phyloP scores from a whole-genome alignment of 345 rosid genomes.

The Citrus australasica region DNA sequence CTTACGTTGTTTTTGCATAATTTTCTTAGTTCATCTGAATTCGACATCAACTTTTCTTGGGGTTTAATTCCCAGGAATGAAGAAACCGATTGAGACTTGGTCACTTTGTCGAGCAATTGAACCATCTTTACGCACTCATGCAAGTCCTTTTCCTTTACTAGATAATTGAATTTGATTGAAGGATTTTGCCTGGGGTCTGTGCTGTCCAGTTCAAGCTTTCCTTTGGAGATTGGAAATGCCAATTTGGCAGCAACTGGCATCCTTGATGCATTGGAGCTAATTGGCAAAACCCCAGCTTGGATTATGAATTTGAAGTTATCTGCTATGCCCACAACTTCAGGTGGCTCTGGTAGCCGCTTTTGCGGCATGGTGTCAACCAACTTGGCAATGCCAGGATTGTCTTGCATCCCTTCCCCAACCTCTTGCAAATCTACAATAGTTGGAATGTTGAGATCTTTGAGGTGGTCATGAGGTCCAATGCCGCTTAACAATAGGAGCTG shows the following conservation, averaged over 20 bases:
- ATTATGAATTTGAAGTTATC: slow-evolving; percentile 48
- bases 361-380: slow-evolving; percentile 40
- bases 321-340: slow-evolving; percentile 65
- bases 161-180: slow-evolving; percentile 62
- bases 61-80: slow-evolving; percentile 35
- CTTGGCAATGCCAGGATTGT: slow-evolving; percentile 52
- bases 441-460: slow-evolving; percentile 43
- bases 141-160: slow-evolving; percentile 46
- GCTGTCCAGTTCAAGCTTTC: slow-evolving; percentile 48
- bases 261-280: slow-evolving; percentile 42
- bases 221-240: slow-evolving; percentile 67
- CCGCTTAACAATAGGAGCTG: slow-evolving; percentile 69
- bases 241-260: slow-evolving; percentile 52
- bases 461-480: slow-evolving; percentile 56
- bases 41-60: slow-evolving; percentile 26
- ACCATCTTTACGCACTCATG: slow-evolving; percentile 58
- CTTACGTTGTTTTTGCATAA: slow-evolving; percentile 61
- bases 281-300: slow-evolving; percentile 50
- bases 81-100: slow-evolving; percentile 49
- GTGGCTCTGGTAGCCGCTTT: slow-evolving; percentile 52
- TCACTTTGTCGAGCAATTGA: slow-evolving; percentile 46
- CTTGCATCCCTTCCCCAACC: slow-evolving; percentile 59
- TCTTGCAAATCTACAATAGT: slow-evolving; percentile 29
- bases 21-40: slow-evolving; percentile 30
- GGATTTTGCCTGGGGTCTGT: slow-evolving; percentile 67